Base-by-base conservation (phyloP, 2,329 filamentous ascomycete species). In the Cladosporium halotolerans region DNA sequence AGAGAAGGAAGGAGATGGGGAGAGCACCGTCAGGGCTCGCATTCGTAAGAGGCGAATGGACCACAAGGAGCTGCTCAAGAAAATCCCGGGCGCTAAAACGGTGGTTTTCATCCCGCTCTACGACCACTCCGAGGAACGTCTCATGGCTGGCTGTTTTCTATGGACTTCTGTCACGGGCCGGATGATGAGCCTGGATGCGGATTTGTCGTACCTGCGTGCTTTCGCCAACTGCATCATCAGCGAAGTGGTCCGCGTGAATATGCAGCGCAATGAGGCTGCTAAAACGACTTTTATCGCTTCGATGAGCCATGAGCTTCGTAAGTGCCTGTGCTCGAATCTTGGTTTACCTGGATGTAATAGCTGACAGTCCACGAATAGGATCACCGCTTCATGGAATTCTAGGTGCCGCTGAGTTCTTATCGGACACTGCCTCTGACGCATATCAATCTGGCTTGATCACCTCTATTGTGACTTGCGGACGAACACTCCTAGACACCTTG, bases 41-140 rank as follows among this genome's bases (percentile, higher is more conserved):
- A 45, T 44, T 63, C 67, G 60, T 62, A 66, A 58, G 63, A 66
- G 45, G 52, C 64, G 14, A 66, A 76, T 61, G 71, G 70, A 45
- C 23, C 59, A 61, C 32, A 60, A 63, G 5, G 59, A 71, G 42
- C 62, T 77, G 8, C 70, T 71, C 23, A 64, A 68, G 16, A 72
- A 73, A 36, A 57, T 64, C 0, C 62, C 62, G 2, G 62, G 61
- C 2, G 60, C 60, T 7, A 67, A 70, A 1, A 76, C 76, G 45
- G 68, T 80, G 4, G 69, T 78, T 3, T 79, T 79, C 53, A 64
- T 79, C 5, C 77, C 77, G 0, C 58, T 79, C 0, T 79, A 76
- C 73, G 77, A 79, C 55, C 70, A 72, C n/a, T 69, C 72, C 4
- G 62, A 65, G 45, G 62, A 65, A 33, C 71, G 68, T 16, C 70